phyloP scores from a whole-genome alignment of 495 filamentous ascomycete species.

The Penicillium riverlandense region DNA sequence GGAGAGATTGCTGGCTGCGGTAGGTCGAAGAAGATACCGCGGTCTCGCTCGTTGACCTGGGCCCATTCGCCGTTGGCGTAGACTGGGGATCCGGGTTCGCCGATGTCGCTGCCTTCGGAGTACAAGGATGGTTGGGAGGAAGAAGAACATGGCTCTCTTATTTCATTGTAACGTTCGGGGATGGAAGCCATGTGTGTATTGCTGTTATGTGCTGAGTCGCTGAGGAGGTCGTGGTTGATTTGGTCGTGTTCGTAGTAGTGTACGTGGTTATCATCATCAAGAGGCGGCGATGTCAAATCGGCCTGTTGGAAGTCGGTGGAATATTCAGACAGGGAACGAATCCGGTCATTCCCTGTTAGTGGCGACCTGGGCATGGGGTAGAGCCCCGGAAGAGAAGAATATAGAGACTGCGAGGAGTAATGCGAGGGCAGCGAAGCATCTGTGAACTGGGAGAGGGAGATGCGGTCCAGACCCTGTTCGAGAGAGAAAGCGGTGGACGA shows the following conservation, averaged over 20 bases:
- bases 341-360: slow-evolving; percentile 8
- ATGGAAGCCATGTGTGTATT: slow-evolving; percentile 23
- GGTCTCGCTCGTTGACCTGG: slow-evolving; percentile 18
- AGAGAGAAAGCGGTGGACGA: slow-evolving; percentile 8
- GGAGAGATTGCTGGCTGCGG: background rate
- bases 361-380: slow-evolving; percentile 12
- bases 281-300: slow-evolving; percentile 6
- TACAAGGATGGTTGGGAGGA: slow-evolving; percentile 17
- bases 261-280: background rate
- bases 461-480: slow-evolving; percentile 14
- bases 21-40: slow-evolving; percentile 15
- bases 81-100: slow-evolving; percentile 31
- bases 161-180: slow-evolving; percentile 14
- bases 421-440: slow-evolving; percentile 22
- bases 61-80: slow-evolving; percentile 24
- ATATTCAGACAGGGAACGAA: slow-evolving; percentile 18
- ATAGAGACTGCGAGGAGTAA: slow-evolving; percentile 17
- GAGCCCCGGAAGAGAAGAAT: slow-evolving; percentile 4
- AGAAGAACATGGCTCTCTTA: slow-evolving; percentile 8
- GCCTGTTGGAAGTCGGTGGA: slow-evolving; percentile 9
- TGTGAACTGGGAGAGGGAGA: slow-evolving; percentile 20
- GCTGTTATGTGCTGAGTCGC: slow-evolving; percentile 10
- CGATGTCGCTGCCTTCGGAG: slow-evolving; percentile 23
- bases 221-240: slow-evolving; percentile 8
- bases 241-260: slow-evolving; percentile 6